Evolutionary conservation across 1,139 yeast genomes (phyloP), one percentile per base, ranked within the genome.

Genomic region (Kluyveromyces sp.): DNA sequence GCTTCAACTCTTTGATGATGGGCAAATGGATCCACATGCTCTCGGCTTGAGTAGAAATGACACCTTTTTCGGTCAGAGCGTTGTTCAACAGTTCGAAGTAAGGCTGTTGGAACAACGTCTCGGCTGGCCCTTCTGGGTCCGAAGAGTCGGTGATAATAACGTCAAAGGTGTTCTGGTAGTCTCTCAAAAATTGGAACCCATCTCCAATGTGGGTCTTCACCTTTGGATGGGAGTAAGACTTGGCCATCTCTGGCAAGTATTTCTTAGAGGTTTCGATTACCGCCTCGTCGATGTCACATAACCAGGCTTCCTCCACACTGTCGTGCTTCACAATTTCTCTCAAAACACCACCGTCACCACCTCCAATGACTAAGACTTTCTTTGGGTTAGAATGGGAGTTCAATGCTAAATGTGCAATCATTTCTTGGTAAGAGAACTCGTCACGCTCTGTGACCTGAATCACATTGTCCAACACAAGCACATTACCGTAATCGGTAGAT

Each of bases 111-210:
- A 88, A 88, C 49, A 88, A 75, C 25, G 83, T 74, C 64, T 82
- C 95, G 41, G 96, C 96, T 33, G 96, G 96, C 45, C 96, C 96
- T 65, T 88, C 96, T 40, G 96, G 96, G 65, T 88, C 96, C 32
- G 95, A 85, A 13, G 96, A 86, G 65, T 88, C 96, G 40, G 96
- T 86, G 64, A 88, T 81, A 62, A 88, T 87, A 35, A 87, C 95
- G 64, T 88, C 96, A 59, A 84, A 88, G 33, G 65, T 66, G 60
- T 76, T 74, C 59, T 77, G 79, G 69, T 79, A 79, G 53, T 83
- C 86, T 49, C 80, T 80, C 64, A 88, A 75, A 68, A 82, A 88
- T 70, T 88, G 85, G 75, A 88, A 88, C 16, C 96, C 96, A 63
- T 88, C 96, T 47, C 89, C 89, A 59, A 88, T 80, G 63, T 83